Percentiles rank a stretch among this genome's conserved stretches.
phyloP scores from a whole-genome alignment of 139 green algal species.

The Coelastrella sp. region DNA sequence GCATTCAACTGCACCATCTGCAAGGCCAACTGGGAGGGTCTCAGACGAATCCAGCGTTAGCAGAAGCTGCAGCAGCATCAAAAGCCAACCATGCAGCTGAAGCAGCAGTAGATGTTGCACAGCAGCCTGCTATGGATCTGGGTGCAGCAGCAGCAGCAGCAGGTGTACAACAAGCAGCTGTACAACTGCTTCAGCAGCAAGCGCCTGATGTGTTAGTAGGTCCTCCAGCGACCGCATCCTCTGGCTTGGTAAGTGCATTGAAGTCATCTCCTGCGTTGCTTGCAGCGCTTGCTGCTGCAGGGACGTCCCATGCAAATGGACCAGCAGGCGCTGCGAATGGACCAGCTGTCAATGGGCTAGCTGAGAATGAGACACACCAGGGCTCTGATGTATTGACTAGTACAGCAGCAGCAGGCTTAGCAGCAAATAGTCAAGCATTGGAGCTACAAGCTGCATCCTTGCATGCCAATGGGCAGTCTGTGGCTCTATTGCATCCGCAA shows the following conservation, averaged over 20 bases:
- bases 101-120: neutral
- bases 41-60: constrained; percentile 8
- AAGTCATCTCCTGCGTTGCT: neutral
- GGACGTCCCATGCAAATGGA: too few species aligned
- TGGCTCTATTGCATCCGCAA: neutral
- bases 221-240: neutral
- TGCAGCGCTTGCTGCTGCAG: constrained; percentile 1
- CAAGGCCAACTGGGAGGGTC: neutral
- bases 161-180: neutral
- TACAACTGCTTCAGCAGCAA: neutral
- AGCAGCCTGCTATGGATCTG: neutral
- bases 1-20: neutral
- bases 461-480: neutral
- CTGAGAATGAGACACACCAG: neutral
- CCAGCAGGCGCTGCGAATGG: too few species aligned
- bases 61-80: neutral
- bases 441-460: neutral
- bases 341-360: neutral
- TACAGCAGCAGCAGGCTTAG: constrained; percentile 8
- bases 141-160: constrained; percentile 25
- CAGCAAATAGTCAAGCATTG: neutral
- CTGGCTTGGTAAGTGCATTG: neutral
- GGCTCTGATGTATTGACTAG: neutral
- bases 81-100: neutral
- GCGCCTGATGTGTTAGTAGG: neutral